Evolutionary conservation across 2,329 filamentous ascomycete species (phyloP).

Genomic region (Gremmenia infestans): DNA sequence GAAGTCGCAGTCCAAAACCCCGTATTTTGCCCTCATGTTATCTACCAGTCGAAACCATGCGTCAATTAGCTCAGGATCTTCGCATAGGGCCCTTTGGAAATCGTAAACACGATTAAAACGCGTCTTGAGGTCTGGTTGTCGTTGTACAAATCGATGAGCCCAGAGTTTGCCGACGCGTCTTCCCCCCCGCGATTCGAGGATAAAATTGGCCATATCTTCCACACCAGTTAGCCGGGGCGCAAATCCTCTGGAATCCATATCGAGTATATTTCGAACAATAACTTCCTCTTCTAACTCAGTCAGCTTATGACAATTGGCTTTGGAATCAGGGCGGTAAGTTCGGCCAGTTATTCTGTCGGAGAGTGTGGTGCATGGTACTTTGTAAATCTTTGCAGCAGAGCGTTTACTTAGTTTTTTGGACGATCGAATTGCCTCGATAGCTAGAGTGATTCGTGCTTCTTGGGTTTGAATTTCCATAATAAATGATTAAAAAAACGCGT

Average conservation of each 20-base stretch:
- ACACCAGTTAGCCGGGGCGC: slow-evolving; percentile 12
- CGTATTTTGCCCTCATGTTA: slow-evolving; percentile 17
- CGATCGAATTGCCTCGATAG: slow-evolving; percentile 18
- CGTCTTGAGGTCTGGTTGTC: slow-evolving; percentile 10
- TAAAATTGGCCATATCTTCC: slow-evolving; percentile 18
- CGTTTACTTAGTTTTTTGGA: slow-evolving; percentile 10
- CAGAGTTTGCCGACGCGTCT: slow-evolving; percentile 8
- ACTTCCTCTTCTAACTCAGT: slow-evolving; percentile 15
- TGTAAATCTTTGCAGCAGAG: slow-evolving; percentile 11
- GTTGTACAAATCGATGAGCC: slow-evolving; percentile 10
- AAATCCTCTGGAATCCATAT: slow-evolving; percentile 17
- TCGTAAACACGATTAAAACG: slow-evolving; percentile 16
- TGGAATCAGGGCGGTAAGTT: not conserved
- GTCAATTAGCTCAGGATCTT: slow-evolving; percentile 18
- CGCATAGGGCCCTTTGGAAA: slow-evolving; percentile 15
- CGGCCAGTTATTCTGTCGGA: slow-evolving; percentile 9
- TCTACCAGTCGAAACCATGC: slow-evolving; percentile 15
- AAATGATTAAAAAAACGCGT: slow-evolving; percentile 12
- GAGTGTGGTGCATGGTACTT: slow-evolving; percentile 12
- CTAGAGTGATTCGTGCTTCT: slow-evolving; percentile 17
- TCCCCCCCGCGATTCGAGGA: slow-evolving; percentile 1
- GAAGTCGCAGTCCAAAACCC: slow-evolving; percentile 15
- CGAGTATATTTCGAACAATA: slow-evolving; percentile 17
- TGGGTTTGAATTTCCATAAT: slow-evolving; percentile 10
- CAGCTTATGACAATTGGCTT: slow-evolving; percentile 6